phyloP scores from a whole-genome alignment of 306 rosid genomes.

The Albizia julibrissin region DNA sequence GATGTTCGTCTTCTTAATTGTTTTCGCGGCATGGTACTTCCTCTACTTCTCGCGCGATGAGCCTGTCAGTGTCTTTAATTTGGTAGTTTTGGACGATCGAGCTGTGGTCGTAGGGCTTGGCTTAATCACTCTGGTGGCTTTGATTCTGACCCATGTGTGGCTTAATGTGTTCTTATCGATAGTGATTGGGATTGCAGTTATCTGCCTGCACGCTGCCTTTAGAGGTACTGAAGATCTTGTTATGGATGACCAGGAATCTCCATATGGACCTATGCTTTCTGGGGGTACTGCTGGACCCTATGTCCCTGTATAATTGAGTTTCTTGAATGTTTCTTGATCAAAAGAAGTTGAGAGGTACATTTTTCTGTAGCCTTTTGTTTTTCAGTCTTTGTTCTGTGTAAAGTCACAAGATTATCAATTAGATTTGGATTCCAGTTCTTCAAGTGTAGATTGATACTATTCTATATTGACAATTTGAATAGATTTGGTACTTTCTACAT shows the following conservation, averaged over 20 bases:
- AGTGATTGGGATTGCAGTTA: slow-evolving; percentile 21
- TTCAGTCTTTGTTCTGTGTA: background rate
- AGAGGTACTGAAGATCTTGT: slow-evolving; percentile 64
- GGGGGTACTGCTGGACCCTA: slow-evolving; percentile 50
- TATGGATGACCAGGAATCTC: slow-evolving; percentile 60
- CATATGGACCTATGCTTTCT: slow-evolving; percentile 56
- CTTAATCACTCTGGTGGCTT: slow-evolving; percentile 40
- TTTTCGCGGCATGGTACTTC: slow-evolving; percentile 56
- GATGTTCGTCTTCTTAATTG: slow-evolving; percentile 40
- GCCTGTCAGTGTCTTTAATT: slow-evolving; percentile 40
- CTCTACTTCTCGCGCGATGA: slow-evolving; percentile 62
- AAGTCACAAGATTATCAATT: background rate
- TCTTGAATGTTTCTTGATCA: background rate
- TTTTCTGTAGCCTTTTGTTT: background rate
- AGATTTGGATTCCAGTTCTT: background rate
- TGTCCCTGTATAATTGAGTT: slow-evolving; percentile 42
- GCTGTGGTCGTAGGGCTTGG: slow-evolving; percentile 34
- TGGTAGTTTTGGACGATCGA: slow-evolving; percentile 36
- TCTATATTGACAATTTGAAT: background rate
- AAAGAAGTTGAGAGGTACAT: slow-evolving; percentile 13
- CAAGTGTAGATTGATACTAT: background rate
- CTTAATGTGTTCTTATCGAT: slow-evolving; percentile 46
- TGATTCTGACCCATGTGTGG: slow-evolving; percentile 48
- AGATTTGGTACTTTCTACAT: background rate
- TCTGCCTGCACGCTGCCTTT: slow-evolving; percentile 49